Evolutionary conservation across 352 stramenopile species (phyloP).

Genomic region (Phytophthora hibernalis): DNA sequence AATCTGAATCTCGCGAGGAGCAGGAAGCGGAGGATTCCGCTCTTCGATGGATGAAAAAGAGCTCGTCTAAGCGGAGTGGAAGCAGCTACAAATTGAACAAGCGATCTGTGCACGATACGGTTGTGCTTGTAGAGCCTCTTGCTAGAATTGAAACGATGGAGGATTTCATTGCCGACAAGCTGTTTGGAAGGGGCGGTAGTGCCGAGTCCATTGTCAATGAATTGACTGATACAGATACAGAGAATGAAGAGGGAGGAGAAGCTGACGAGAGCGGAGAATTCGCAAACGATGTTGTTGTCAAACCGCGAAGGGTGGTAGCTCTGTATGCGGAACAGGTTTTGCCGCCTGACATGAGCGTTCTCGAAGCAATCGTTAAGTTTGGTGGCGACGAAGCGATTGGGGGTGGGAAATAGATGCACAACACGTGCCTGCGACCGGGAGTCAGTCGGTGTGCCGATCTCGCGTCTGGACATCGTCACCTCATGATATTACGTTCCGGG

Average conservation of each 20-base stretch:
- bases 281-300: constrained; percentile 36
- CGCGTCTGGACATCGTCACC: constrained; percentile 52
- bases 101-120: constrained; percentile 60
- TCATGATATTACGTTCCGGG: constrained; percentile 72
- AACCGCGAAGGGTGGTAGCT: constrained; percentile 51
- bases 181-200: constrained; percentile 50
- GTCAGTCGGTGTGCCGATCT: constrained; percentile 9
- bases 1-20: constrained; percentile 18
- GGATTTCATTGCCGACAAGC: constrained; percentile 74
- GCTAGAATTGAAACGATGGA: constrained; percentile 82
- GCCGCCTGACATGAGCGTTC: constrained; percentile 55
- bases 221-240: constrained; percentile 22
- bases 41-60: constrained; percentile 39
- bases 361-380: constrained; percentile 76
- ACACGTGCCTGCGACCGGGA: not conserved
- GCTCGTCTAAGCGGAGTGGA: constrained; percentile 23
- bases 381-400: constrained; percentile 2
- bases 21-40: constrained; percentile 15
- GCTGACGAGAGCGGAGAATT: constrained; percentile 31
- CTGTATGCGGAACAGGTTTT: constrained; percentile 48
- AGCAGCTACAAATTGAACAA: constrained; percentile 47
- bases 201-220: constrained; percentile 44
- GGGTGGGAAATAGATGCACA: constrained; percentile 19
- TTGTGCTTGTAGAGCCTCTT: constrained; percentile 80
- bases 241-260: constrained; percentile 37